Evolutionary conservation across 169 alveolate genomes (phyloP).

Genomic region (Plasmodium malariae): DNA sequence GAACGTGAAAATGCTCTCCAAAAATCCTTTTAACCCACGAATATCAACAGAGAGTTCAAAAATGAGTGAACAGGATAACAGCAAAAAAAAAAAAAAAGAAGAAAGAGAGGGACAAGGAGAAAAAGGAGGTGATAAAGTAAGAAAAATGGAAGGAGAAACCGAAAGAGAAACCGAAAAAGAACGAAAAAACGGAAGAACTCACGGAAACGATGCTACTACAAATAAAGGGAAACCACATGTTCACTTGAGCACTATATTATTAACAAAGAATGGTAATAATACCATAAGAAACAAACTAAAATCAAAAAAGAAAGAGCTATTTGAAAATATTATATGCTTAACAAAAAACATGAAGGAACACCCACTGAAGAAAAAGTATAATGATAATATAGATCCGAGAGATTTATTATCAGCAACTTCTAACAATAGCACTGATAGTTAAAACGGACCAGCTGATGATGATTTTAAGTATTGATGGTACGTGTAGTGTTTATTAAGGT

Average conservation of each 20-base stretch:
- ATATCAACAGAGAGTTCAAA: constrained; percentile 22
- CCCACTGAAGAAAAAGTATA: constrained; percentile 54
- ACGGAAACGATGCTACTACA: neutral
- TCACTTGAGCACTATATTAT: neutral
- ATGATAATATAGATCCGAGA: constrained; percentile 30
- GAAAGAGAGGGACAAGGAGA: too few relatives aligned
- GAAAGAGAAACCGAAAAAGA: too few relatives aligned
- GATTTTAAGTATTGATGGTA: too few relatives aligned
- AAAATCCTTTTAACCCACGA: constrained; percentile 31
- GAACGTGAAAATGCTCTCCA: constrained; percentile 63
- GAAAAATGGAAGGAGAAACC: too few relatives aligned
- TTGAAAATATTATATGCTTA: constrained; percentile 60
- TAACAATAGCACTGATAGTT: constrained; percentile 33
- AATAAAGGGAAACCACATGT: constrained; percentile 1
- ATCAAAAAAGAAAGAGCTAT: constrained; percentile 50
- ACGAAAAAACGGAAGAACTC: too few relatives aligned
- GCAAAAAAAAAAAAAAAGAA: neutral
- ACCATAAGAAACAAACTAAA: constrained; percentile 55
- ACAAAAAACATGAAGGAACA: constrained; percentile 67
- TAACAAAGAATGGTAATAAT: neutral
- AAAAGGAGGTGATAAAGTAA: too few relatives aligned
- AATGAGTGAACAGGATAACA: neutral
- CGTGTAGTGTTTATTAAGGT: neutral
- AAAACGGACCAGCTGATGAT: neutral
- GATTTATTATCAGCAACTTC: constrained; percentile 52